Base-by-base conservation (phyloP, 1,284 basidiomycete genomes). In the Peniophora sp. region DNA sequence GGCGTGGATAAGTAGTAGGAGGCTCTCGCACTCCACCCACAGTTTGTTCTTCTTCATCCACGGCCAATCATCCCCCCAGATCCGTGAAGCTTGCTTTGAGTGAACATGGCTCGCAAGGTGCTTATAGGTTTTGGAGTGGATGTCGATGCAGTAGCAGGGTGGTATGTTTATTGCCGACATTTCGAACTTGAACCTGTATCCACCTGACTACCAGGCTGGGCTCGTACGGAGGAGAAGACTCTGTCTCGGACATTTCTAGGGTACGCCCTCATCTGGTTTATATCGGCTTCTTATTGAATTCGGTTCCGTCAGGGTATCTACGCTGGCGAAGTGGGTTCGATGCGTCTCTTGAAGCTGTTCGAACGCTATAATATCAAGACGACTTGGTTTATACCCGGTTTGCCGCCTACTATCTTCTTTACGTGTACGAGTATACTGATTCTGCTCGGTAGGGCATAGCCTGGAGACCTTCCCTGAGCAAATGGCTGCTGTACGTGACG, bases 311-410 rank as follows among this genome's bases (percentile, higher is more conserved):
- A 79, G 80, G 84, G 83, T 5, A 74, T 85, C 68, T 86, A 77
- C 57, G 81, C 88, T 0, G 88, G 86, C 14, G 86, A 89, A 62
- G 83, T 87, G 24, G 87, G 84, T 17, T 71, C 75, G 0, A 80
- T 76, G 3, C 78, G 86, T 12, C 70, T 89, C 3, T 68, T 89
- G 54, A 85, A 82, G 62, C 66, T 89, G 18, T 88, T 89, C 66
- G 68, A 73, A n/a, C 88, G 88, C 63, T 85, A 85, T 60, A 67
- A 71, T 10, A 82, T 88, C 55, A 85, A 77, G 57, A 75, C 78
- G 27, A 78, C 73, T 3, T 88, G 81, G 85, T 89, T 86, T 62
- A 85, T 90, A 51, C 86, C 82, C 18, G 81, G 80, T 76, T 58
- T 20, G 64, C 47, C 44, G 27, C 27, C 12, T 32, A 41, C 8